Evolutionary conservation across 495 filamentous ascomycete species (phyloP).

Genomic region (Cercophora scortea): DNA sequence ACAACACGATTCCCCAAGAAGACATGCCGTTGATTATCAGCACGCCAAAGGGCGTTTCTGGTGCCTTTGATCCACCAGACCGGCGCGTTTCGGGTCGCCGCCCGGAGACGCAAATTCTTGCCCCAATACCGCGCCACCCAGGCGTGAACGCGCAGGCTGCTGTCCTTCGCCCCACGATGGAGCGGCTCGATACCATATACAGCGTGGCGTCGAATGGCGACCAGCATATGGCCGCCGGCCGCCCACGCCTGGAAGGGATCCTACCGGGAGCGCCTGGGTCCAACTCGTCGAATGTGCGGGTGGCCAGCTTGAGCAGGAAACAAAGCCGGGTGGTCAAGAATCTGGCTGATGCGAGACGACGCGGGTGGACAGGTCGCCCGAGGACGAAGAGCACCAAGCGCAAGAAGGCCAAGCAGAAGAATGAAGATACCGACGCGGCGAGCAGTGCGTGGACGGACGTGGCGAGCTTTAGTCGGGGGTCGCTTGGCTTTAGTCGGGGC

Average conservation of each 20-base stretch:
- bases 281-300: constrained; percentile 20
- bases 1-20: constrained; percentile 9
- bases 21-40: constrained; percentile 42
- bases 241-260: neutral
- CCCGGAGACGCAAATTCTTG: constrained; percentile 30
- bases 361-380: constrained; percentile 37
- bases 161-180: constrained; percentile 37
- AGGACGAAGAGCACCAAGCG: constrained; percentile 30
- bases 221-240: constrained; percentile 54
- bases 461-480: constrained; percentile 12
- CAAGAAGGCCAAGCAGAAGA: constrained; percentile 17
- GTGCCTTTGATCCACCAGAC: constrained; percentile 32
- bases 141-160: constrained; percentile 26
- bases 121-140: constrained; percentile 35
- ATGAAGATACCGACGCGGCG: constrained; percentile 27
- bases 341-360: constrained; percentile 45
- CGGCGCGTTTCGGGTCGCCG: constrained; percentile 17
- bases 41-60: constrained; percentile 37
- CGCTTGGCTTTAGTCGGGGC: constrained; percentile 5
- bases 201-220: constrained; percentile 59
- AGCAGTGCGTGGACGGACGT: constrained; percentile 45
- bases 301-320: constrained; percentile 30
- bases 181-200: constrained; percentile 78
- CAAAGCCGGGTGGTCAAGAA: constrained; percentile 49
- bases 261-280: constrained; percentile 7